phyloP scores from a whole-genome alignment of 2,329 filamentous ascomycete genomes.

The Colletotrichum sp. region DNA sequence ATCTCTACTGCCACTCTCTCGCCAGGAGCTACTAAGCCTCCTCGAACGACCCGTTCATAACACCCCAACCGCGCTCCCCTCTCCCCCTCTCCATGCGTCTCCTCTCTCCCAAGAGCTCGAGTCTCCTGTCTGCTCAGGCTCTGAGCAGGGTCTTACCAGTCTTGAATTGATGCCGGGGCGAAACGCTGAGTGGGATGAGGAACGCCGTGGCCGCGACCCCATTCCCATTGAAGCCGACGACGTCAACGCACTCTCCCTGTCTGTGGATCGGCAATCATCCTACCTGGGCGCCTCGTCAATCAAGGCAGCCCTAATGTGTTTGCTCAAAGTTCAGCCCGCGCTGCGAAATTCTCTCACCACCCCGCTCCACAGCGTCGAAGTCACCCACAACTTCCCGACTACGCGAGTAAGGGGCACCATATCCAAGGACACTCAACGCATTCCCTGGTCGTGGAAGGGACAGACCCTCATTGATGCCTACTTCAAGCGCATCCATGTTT shows the following conservation, averaged over 20 bases:
- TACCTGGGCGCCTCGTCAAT: conserved; percentile 79
- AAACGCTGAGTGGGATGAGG: conserved; percentile 72
- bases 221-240: conserved; percentile 70
- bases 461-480: conserved; percentile 77
- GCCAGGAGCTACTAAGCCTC: conserved; percentile 64
- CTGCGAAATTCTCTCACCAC: conserved; percentile 50
- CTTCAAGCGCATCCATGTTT: conserved; percentile 74
- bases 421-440: conserved; percentile 52
- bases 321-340: conserved; percentile 61
- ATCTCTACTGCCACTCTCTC: conserved; percentile 57
- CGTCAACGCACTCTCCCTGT: conserved; percentile 61
- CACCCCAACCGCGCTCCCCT: conserved; percentile 47
- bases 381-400: conserved; percentile 49
- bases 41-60: conserved; percentile 52
- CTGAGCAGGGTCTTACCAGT: conserved; percentile 51
- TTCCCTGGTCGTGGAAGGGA: conserved; percentile 67
- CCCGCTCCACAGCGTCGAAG: conserved; percentile 51
- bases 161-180: conserved; percentile 74
- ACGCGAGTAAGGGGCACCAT: conserved; percentile 46
- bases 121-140: conserved; percentile 54
- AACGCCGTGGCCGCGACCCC: conserved; percentile 55
- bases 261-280: conserved; percentile 62
- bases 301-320: conserved; percentile 75
- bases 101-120: conserved; percentile 52
- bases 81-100: conserved; percentile 57